A percentile compares a stretch with the other conserved stretches of the same genome.
Conservation (phyloP, 1,284 basidiomycete genomes). For the Leccinum laetum region DNA sequence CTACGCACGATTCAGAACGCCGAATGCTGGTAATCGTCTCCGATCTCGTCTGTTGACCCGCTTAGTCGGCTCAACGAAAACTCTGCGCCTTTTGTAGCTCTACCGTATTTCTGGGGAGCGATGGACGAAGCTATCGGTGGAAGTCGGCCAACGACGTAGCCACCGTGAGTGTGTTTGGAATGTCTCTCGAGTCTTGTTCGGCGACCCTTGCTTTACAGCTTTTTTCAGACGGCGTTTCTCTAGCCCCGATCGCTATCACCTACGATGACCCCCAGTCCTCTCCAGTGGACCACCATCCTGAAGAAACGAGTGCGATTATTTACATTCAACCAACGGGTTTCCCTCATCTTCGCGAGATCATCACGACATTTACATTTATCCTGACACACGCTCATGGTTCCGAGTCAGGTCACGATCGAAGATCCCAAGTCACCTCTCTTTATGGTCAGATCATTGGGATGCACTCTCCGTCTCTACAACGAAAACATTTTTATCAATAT, state of each 20-base stretch:
- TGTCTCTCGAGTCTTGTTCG: neutral
- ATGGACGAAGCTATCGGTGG: conserved; percentile 17
- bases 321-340: conserved; percentile 18
- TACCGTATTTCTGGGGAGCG: conserved; percentile 9
- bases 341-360: conserved; percentile 18
- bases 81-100: neutral
- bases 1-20: neutral
- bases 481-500: neutral
- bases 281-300: neutral
- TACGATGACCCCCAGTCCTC: neutral
- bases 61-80: neutral
- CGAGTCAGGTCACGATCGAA: neutral
- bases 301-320: neutral
- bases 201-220: conserved; percentile 6
- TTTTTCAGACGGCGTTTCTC: neutral
- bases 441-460: neutral
- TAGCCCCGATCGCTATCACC: conserved; percentile 12
- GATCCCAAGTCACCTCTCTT: neutral
- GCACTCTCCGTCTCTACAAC: neutral
- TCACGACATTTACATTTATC: conserved; percentile 13
- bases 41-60: neutral
- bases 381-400: neutral
- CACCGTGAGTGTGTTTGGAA: conserved; percentile 5
- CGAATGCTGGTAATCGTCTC: conserved; percentile 6
- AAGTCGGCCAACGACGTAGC: neutral